Evolutionary conservation across 805 yeast species (phyloP), one percentile per base, ranked within the genome.

Genomic region (Candida arabinofermentans): DNA sequence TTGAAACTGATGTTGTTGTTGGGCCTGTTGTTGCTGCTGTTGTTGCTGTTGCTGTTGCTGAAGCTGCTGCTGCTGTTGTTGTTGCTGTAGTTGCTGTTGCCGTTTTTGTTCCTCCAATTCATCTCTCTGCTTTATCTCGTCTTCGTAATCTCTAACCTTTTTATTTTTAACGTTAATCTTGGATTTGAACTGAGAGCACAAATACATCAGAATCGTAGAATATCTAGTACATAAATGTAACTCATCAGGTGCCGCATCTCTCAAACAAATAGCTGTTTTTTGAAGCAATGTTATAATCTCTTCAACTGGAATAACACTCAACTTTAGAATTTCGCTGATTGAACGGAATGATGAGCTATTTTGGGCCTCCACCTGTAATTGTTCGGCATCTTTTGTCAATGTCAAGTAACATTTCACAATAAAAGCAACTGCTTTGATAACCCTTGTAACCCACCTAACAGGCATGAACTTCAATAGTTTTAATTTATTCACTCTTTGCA

Each of bases 181-280:
- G 9, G 75, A 67, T 53, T 77, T 81, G 79, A 85, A 79, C 57
- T 86, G 88, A 3, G 86, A 77, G 48, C 88, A 84, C 33, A 87
- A 66, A 52, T 80, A 86, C 79, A 84, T 73, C 52, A 87, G 64
- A 39, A 85, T 83, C 12, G 86, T 83, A 10, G 89, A 81, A 55
- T 87, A 87, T 37, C 95, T 66, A 0, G 86, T 79, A 58, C 95
- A 83, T 24, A 89, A 67, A 65, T 89, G 96, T 30, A 89, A 67
- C 49, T 87, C 95, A 63, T 89, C 96, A 0, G 96, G 96, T 1
- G 95, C 77, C 21, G 96, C 84, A 52, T 86, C 95, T 42, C 88
- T 64, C 29, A 89, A 63, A 1, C 83, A 81, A 13, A 79, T 71
- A 0, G 96, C 91, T 1, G 90, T 82, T 40, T 73, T 72, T 47